Conservation (phyloP, 1,139 yeast species). For the Kluyveromyces marxianus region DNA sequence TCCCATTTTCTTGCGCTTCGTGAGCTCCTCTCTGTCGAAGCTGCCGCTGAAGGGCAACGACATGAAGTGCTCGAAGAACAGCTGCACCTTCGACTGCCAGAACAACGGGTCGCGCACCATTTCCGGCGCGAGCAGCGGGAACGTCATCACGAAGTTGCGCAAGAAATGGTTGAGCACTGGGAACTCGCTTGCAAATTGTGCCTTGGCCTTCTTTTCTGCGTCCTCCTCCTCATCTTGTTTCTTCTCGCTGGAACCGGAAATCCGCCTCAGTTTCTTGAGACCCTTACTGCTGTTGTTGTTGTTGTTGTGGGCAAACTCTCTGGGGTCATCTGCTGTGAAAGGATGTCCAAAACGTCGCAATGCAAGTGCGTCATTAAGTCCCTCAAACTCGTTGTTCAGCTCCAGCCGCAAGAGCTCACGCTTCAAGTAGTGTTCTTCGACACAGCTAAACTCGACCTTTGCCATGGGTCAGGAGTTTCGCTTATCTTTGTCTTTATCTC, state of each 20-base stretch:
- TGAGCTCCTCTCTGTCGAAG: constrained; percentile 62
- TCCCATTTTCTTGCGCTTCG: constrained; percentile 64
- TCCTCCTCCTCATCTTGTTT: constrained; percentile 9
- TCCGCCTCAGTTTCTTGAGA: neutral
- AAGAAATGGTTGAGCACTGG: constrained; percentile 68
- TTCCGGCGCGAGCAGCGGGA: constrained; percentile 61
- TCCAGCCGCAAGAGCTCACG: constrained; percentile 63
- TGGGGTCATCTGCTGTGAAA: constrained; percentile 38
- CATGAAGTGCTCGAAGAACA: constrained; percentile 71
- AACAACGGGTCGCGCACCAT: constrained; percentile 45
- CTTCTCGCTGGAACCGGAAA: constrained; percentile 6
- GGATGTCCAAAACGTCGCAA: constrained; percentile 69
- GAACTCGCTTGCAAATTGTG: constrained; percentile 32
- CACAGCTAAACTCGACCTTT: constrained; percentile 35
- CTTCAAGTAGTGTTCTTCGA: constrained; percentile 79
- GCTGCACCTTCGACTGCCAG: constrained; percentile 76
- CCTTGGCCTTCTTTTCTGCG: constrained; percentile 5
- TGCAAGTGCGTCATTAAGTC: constrained; percentile 51
- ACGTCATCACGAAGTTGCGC: constrained; percentile 49
- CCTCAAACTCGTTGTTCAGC: constrained; percentile 52
- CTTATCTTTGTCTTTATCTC: too few species aligned
- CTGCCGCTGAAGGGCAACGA: constrained; percentile 59
- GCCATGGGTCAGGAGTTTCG: constrained; percentile 1
- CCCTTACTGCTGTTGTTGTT: neutral
- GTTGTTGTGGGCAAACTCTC: neutral